Evolutionary conservation across 495 filamentous ascomycete genomes (phyloP).

Genomic region (Aspergillus campestris): DNA sequence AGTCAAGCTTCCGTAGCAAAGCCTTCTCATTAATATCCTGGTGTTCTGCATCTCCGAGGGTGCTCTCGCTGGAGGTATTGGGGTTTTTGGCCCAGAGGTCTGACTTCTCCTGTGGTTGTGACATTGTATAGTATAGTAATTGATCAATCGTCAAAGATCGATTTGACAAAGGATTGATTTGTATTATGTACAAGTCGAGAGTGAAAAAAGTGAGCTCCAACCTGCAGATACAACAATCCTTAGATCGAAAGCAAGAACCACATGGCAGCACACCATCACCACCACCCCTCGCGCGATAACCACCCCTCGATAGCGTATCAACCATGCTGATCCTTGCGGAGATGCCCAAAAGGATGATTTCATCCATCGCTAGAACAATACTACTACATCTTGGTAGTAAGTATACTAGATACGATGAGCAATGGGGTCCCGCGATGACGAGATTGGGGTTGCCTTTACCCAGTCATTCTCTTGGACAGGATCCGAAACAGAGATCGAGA

Average conservation of each 20-base stretch:
- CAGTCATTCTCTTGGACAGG: too few relatives aligned
- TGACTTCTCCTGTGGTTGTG: not conserved
- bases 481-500: too few relatives aligned
- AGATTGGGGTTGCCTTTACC: not conserved
- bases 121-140: not conserved
- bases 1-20: conserved; percentile 58
- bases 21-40: conserved; percentile 48
- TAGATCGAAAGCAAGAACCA: conserved; percentile 4
- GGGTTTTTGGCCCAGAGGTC: not conserved
- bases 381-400: not conserved
- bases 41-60: conserved; percentile 10
- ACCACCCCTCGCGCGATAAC: conserved; percentile 7
- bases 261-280: conserved; percentile 11
- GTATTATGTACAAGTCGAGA: not conserved
- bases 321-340: not conserved
- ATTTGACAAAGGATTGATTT: not conserved
- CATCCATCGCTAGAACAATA: conserved; percentile 1
- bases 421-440: conserved; percentile 15
- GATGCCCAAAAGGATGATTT: conserved; percentile 3
- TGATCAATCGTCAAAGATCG: conserved; percentile 4
- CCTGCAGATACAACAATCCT: not conserved
- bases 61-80: conserved; percentile 6
- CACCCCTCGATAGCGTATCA: conserved; percentile 3
- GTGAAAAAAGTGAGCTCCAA: not conserved
- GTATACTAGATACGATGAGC: conserved; percentile 9